A percentile compares a stretch with the other conserved stretches of the same genome.
These are phyloP conservation scores for Phytophthora ohioensis DNA, from an alignment of 352 stramenopile species.

Conservation along the genomic window DNA sequence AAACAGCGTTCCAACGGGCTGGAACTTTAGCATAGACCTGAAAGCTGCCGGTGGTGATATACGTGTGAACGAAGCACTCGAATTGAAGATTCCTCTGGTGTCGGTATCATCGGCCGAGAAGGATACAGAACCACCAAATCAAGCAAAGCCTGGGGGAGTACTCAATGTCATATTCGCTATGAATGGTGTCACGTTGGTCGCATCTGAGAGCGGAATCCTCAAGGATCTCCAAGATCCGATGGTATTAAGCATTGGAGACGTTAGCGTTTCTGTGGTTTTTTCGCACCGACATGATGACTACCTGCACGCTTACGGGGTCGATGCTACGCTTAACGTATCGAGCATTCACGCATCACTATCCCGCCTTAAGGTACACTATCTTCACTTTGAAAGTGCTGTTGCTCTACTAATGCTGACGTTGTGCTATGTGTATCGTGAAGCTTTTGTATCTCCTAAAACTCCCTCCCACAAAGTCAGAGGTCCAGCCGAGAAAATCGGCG, in stretches of 20 bases:
- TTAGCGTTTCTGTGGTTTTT: constrained; percentile 28
- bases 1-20: constrained; percentile 30
- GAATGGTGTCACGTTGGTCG: constrained; percentile 21
- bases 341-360: constrained; percentile 36
- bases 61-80: constrained; percentile 41
- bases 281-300: constrained; percentile 30
- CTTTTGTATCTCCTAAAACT: constrained; percentile 54
- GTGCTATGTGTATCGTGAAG: constrained; percentile 31
- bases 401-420: constrained; percentile 17
- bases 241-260: constrained; percentile 28
- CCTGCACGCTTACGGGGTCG: constrained; percentile 27
- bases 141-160: constrained; percentile 22
- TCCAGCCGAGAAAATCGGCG: neutral
- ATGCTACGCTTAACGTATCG: constrained; percentile 32
- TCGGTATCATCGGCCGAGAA: constrained; percentile 35
- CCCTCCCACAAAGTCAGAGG: constrained; percentile 25
- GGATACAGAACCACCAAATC: constrained; percentile 3
- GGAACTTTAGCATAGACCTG: constrained; percentile 37
- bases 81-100: constrained; percentile 31
- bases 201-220: constrained; percentile 31
- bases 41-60: constrained; percentile 37
- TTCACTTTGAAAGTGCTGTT: neutral
- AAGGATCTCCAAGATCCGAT: constrained; percentile 26
- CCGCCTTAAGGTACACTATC: constrained; percentile 43
- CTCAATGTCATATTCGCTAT: constrained; percentile 29